These are phyloP conservation scores for Musa balbisiana DNA, from an alignment of 202 grass and related monocot genomes.

Conservation along the genomic window DNA sequence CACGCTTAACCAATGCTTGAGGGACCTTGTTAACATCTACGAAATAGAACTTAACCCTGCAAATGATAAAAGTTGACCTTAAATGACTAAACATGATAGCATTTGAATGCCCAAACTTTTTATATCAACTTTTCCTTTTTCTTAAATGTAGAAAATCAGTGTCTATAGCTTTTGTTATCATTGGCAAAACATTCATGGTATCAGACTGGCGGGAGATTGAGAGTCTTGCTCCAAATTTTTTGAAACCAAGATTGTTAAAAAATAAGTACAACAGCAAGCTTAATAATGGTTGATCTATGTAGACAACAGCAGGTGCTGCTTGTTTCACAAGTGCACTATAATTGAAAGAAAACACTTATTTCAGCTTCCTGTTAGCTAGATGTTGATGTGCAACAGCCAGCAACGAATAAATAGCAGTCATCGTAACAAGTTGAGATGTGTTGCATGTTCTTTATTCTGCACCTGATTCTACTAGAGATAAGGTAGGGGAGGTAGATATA, in stretches of 20 bases:
- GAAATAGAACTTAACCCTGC: conserved; percentile 69
- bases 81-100: background rate
- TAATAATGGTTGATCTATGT: too few species aligned
- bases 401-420: background rate
- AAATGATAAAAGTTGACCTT: conserved; percentile 21
- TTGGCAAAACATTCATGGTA: too few species aligned
- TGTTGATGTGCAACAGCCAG: background rate
- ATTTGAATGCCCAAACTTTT: conserved; percentile 11
- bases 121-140: background rate
- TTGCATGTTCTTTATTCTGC: background rate
- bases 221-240: too few species aligned
- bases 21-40: conserved; percentile 91
- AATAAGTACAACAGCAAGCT: too few species aligned
- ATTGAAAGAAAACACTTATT: too few species aligned
- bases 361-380: too few species aligned
- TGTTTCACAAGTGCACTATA: too few species aligned
- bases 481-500: background rate
- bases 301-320: too few species aligned
- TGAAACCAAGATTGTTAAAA: too few species aligned
- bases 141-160: background rate
- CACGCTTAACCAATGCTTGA: conserved; percentile 68
- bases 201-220: too few species aligned
- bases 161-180: too few species aligned
- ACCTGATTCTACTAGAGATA: background rate
- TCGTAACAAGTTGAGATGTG: background rate